Conservation (phyloP, 345 rosid genomes). For the Melaleuca quinquenervia region DNA sequence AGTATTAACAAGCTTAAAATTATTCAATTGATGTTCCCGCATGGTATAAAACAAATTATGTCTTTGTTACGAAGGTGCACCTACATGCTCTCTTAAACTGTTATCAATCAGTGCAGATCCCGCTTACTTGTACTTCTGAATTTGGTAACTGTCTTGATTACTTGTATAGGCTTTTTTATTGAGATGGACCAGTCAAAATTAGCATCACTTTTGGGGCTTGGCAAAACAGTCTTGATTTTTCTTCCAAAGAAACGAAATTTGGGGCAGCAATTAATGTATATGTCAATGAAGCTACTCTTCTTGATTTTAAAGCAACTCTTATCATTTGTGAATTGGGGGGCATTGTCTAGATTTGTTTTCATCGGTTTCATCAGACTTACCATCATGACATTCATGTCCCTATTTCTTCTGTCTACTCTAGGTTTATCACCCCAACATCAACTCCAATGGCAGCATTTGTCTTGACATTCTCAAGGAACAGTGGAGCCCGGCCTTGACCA, state of each 20-base stretch:
- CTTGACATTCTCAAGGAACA: slow-evolving; percentile 18
- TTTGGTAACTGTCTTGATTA: background rate
- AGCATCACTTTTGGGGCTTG: background rate
- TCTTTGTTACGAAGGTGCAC: background rate
- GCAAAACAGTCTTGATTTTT: background rate
- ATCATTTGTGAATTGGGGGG: background rate
- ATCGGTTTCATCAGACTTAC: background rate
- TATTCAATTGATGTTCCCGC: background rate
- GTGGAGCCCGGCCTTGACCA: slow-evolving; percentile 15
- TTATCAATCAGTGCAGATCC: background rate
- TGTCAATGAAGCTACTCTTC: background rate
- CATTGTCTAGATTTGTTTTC: background rate
- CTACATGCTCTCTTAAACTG: background rate
- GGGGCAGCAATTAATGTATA: background rate
- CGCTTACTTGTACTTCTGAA: background rate
- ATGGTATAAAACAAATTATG: background rate
- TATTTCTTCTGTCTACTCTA: background rate
- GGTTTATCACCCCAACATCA: slow-evolving; percentile 18
- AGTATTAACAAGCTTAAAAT: background rate
- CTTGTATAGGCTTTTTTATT: background rate
- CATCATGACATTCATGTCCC: background rate
- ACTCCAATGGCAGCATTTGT: slow-evolving; percentile 17
- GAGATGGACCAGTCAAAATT: background rate
- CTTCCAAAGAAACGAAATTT: background rate
- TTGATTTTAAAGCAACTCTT: background rate